Conservation (phyloP, 495 filamentous ascomycete species). For the Trichocladium uniseriatum region DNA sequence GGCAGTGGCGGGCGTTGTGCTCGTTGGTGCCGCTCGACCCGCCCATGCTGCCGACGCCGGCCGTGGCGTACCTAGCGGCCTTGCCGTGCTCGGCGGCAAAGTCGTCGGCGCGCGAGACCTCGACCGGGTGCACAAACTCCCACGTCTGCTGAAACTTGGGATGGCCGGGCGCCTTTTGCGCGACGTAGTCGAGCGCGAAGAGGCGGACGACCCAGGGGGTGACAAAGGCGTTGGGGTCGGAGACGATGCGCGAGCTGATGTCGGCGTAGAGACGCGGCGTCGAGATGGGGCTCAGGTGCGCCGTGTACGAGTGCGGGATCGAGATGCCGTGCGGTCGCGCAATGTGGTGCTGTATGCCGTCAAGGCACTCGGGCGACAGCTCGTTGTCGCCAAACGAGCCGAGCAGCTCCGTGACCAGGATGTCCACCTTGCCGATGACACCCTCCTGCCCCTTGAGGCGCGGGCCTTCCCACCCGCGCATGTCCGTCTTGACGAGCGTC, state of each 20-base stretch:
- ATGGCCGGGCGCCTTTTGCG: slow-evolving; percentile 44
- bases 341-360: slow-evolving; percentile 70
- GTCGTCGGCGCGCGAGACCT: slow-evolving; percentile 46
- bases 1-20: slow-evolving; percentile 74
- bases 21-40: slow-evolving; percentile 61
- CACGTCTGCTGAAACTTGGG: slow-evolving; percentile 57
- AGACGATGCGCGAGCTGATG: slow-evolving; percentile 46
- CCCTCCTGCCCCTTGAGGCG: slow-evolving; percentile 26
- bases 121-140: slow-evolving; percentile 50
- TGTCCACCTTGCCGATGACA: slow-evolving; percentile 62
- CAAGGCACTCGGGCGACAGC: slow-evolving; percentile 62
- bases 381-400: slow-evolving; percentile 91
- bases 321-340: slow-evolving; percentile 70
- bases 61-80: slow-evolving; percentile 34
- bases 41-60: slow-evolving; percentile 51
- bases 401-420: slow-evolving; percentile 85
- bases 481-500: slow-evolving; percentile 86
- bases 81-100: slow-evolving; percentile 41
- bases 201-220: slow-evolving; percentile 90
- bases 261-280: slow-evolving; percentile 79
- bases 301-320: slow-evolving; percentile 85
- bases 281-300: slow-evolving; percentile 83
- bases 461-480: slow-evolving; percentile 88
- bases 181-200: slow-evolving; percentile 74
- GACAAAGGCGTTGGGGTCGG: slow-evolving; percentile 70